Evolutionary conservation across 2,329 filamentous ascomycete genomes (phyloP).

Genomic region (Stromatinia cepivora): DNA sequence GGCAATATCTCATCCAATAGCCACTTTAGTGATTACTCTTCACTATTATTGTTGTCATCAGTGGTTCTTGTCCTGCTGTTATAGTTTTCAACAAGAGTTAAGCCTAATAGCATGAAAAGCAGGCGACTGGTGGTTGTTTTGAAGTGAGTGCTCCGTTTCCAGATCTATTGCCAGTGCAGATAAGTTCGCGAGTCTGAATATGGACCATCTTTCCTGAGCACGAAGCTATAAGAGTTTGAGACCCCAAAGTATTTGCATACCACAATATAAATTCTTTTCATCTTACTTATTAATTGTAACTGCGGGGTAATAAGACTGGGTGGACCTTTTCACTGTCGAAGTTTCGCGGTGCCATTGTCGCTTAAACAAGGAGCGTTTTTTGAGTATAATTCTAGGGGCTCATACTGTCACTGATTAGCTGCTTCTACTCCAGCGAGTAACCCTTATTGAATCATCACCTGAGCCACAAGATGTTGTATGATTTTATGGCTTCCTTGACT

Average conservation of each 20-base stretch:
- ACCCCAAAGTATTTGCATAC: not conserved
- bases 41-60: not conserved
- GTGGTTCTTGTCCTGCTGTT: not conserved
- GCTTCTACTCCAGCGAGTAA: not conserved
- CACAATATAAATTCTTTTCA: not conserved
- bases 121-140: not conserved
- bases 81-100: not conserved
- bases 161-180: not conserved
- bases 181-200: not conserved
- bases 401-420: not conserved
- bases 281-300: not conserved
- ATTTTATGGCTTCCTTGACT: too few relatives aligned
- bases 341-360: not conserved
- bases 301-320: too few relatives aligned
- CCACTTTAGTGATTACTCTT: not conserved
- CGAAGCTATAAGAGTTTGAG: not conserved
- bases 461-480: not conserved
- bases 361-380: constrained; percentile 10
- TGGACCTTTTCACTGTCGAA: not conserved
- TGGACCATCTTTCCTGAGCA: too few relatives aligned
- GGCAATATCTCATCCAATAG: not conserved
- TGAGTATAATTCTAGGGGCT: not conserved
- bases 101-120: rapidly evolving
- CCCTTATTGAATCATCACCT: not conserved
- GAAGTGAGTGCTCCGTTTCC: not conserved